phyloP scores from a whole-genome alignment of 2,329 filamentous ascomycete genomes.

The Epichloe sp. region DNA sequence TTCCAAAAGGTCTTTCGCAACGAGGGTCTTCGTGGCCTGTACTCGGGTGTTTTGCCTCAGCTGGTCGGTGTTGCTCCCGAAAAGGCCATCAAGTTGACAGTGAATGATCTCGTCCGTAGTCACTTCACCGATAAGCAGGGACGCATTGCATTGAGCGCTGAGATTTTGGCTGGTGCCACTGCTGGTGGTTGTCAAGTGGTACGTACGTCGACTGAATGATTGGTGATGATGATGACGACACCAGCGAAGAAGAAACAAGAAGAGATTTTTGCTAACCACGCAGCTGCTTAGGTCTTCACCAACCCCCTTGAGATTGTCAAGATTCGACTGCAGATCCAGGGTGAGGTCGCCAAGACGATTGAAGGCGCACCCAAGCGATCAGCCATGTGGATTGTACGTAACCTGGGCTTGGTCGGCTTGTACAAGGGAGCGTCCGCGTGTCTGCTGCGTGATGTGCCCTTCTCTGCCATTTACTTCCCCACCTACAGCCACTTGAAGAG shows the following conservation, averaged over 20 bases:
- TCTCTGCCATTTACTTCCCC: conserved; percentile 98
- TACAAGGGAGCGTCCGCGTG: conserved; percentile 97
- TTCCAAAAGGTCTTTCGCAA: conserved; percentile 86
- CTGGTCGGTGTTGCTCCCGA: conserved; percentile 96
- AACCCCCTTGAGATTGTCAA: conserved; percentile 99
- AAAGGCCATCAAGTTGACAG: conserved; percentile 97
- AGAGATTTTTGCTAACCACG: not conserved
- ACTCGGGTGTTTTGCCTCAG: conserved; percentile 90
- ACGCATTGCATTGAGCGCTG: conserved; percentile 55
- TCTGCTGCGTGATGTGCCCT: conserved; percentile 88
- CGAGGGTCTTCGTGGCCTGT: conserved; percentile 79
- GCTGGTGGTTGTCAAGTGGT: conserved; percentile 95
- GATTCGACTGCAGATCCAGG: conserved; percentile 94
- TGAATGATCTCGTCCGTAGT: conserved; percentile 83
- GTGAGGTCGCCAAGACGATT: conserved; percentile 80
- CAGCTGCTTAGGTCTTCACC: conserved; percentile 61
- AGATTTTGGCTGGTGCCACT: conserved; percentile 76
- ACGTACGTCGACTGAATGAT: conserved; percentile 43
- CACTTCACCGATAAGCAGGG: conserved; percentile 65
- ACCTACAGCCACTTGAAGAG: conserved; percentile 90
- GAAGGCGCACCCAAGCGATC: conserved; percentile 76
- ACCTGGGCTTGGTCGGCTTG: conserved; percentile 82
- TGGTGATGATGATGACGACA: not conserved
- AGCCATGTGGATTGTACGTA: conserved; percentile 94
- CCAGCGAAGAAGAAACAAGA: not conserved